Base-by-base conservation (phyloP, 2,329 filamentous ascomycete species). In the Exophiala phaeomuriformis region DNA sequence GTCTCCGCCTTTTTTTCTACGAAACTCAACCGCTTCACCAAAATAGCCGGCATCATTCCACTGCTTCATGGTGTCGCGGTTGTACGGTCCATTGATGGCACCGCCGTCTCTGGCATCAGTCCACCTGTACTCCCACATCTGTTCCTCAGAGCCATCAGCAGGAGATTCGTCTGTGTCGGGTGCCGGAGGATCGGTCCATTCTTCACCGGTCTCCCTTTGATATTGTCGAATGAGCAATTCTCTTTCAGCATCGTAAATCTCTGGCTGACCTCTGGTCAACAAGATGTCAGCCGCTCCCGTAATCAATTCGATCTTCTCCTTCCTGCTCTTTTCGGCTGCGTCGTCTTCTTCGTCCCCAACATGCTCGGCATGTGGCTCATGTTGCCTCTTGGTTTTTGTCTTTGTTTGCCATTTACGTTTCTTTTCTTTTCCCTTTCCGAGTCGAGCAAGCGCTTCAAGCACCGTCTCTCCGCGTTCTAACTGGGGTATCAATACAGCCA, bases 1-100 rank as follows among this genome's bases (percentile, higher is more conserved):
- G 7, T 69, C 68, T 27, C 70, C 74, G 28, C 78, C 77, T 43
- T 77, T 75, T 4, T 72, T 78, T 56, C 71, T 75, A 59, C 83
- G 78, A 64, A 91, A 90, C 67, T 90, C 91, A 28, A 95, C 89
- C 0, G 88, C 88, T 59, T 93, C 85, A 8, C 84, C 86, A 70
- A 98, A 98, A 68, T 97, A 97, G 2, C 93, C 93, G 28, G 89
- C 89, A 58, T 88, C 83, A 62, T 86, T 83, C 93, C 93, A 98
- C 2, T 88, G 86, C 64, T 83, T 81, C 93, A 98, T 97, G 36
- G 85, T 91, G 3, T 77, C 69, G 5, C 79, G 81, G 66, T 96
- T 89, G 68, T 90, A 98, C 0, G 93, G 91, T 0, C 93, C 93
- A 69, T 98, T 89, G 53, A 80, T 79, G 45, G 81, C 79, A 7